These are phyloP conservation scores for Beta vulgaris DNA, from an alignment of 148 eudicot species.

Conservation along the genomic window DNA sequence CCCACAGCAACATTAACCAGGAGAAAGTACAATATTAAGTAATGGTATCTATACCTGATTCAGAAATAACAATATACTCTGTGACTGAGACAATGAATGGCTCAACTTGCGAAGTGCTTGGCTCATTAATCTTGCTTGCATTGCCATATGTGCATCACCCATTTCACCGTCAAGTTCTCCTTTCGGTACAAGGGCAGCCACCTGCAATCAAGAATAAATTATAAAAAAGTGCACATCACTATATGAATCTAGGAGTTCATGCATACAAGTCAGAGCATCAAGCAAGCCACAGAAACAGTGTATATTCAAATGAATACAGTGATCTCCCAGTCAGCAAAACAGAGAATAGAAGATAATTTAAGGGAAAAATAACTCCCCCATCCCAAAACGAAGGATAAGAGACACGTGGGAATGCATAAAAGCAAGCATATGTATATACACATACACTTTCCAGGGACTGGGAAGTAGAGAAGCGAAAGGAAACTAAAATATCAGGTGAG, in stretches of 20 bases:
- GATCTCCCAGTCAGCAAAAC: background rate
- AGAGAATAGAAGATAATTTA: background rate
- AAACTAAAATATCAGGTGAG: conserved; percentile 9
- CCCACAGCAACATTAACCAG: background rate
- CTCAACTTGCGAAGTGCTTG: conserved; percentile 98
- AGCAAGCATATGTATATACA: background rate
- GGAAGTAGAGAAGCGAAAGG: background rate
- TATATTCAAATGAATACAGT: background rate
- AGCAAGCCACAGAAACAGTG: background rate
- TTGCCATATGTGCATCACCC: conserved; percentile 99
- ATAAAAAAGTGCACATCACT: background rate
- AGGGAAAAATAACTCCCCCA: background rate
- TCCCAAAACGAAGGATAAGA: background rate
- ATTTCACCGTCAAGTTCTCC: conserved; percentile 99
- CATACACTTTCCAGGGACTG: background rate
- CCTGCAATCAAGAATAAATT: conserved; percentile 38
- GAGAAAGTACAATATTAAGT: background rate
- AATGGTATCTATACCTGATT: conserved; percentile 60
- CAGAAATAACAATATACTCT: conserved; percentile 73
- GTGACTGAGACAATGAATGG: conserved; percentile 88
- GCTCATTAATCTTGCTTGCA: conserved; percentile 99
- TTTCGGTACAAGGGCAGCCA: conserved; percentile 97
- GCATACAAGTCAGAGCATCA: background rate
- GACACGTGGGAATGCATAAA: background rate
- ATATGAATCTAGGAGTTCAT: background rate